phyloP scores from a whole-genome alignment of 2,329 filamentous ascomycete genomes.

The Neophaeococcomyces mojaviensis region DNA sequence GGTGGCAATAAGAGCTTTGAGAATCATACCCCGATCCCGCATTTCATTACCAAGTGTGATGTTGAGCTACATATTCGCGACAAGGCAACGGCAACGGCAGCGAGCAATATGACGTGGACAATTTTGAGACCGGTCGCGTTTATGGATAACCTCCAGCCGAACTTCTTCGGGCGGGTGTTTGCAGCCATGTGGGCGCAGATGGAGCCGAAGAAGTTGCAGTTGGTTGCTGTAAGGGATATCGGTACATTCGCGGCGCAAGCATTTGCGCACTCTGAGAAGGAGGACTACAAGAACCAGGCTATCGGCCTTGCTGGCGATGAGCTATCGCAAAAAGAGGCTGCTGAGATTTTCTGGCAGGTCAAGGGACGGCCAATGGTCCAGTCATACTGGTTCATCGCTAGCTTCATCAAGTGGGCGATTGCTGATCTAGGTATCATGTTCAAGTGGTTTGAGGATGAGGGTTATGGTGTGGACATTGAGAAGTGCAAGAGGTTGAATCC shows the following conservation, averaged over 20 bases:
- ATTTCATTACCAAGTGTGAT: slow-evolving; percentile 55
- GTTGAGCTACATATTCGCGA: slow-evolving; percentile 57
- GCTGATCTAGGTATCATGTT: slow-evolving; percentile 41
- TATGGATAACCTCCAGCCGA: slow-evolving; percentile 49
- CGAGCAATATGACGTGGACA: slow-evolving; percentile 50
- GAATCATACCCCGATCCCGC: slow-evolving; percentile 49
- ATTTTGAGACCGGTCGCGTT: slow-evolving; percentile 57
- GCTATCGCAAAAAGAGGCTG: slow-evolving; percentile 40
- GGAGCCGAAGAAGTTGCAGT: slow-evolving; percentile 36
- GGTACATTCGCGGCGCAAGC: slow-evolving; percentile 45
- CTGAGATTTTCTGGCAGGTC: slow-evolving; percentile 38
- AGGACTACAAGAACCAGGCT: slow-evolving; percentile 36
- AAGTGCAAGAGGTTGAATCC: slow-evolving; percentile 38
- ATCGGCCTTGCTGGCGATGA: slow-evolving; percentile 48
- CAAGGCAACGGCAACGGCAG: slow-evolving; percentile 27
- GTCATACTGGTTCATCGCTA: slow-evolving; percentile 21
- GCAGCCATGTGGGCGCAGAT: slow-evolving; percentile 37
- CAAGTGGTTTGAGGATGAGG: slow-evolving; percentile 44
- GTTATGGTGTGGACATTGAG: slow-evolving; percentile 41
- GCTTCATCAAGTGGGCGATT: slow-evolving; percentile 15
- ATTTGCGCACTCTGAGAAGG: slow-evolving; percentile 35
- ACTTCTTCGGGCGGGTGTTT: slow-evolving; percentile 44
- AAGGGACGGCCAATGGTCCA: slow-evolving; percentile 38
- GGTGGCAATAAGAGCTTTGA: slow-evolving; percentile 50
- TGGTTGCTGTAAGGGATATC: slow-evolving; percentile 43